Evolutionary conservation across 257 asterid species (phyloP), one percentile per base, ranked within the genome.

Genomic region (Rauvolfia tetraphylla): DNA sequence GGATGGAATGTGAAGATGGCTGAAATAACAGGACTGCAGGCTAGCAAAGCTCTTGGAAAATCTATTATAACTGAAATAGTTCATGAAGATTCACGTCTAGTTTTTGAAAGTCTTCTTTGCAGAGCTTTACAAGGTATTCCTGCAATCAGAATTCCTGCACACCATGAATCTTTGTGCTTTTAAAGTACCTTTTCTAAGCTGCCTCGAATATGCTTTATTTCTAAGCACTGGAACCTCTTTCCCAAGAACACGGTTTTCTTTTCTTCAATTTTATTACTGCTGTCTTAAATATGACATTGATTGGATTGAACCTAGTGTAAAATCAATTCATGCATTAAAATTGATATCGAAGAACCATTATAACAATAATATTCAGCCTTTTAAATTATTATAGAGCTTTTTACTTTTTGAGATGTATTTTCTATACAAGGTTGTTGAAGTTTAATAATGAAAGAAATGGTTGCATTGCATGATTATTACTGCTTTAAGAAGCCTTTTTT

Each of bases 1-100:
- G 92, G 92, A 46, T 91, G 95, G 97, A 91, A 91, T 58, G 58
- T 79, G 34, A 89, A 90, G 81, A 88, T 91, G 81, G 78, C 80
- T 70, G 96, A 91, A 81, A 76, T 91, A 72, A 91, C 91, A 4
- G 91, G 90, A 46, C 75, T 90, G 33, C 81, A 79, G 51, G 82
- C 80, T 73, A 68, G 76, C 25, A 87, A 86, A 72, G 97, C 93
- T 79, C 39, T 81, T 12, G 96, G 95, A 73, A 89, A 81, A 79
- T 84, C 88, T 5, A 82, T 89, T 33, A 27, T 88, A 74, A 71
- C 53, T 72, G 81, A 87, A 54, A 67, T 88, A 38, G 56, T 86
- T 84, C 96, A 88, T 65, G 83, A 80, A 71, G 90, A 87, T 74
- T 88, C 93, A 2, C 85, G 77, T 27, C 83, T 66, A 80, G 84